Conservation (phyloP, 2,329 filamentous ascomycete genomes). For the Neonectria sp. region DNA sequence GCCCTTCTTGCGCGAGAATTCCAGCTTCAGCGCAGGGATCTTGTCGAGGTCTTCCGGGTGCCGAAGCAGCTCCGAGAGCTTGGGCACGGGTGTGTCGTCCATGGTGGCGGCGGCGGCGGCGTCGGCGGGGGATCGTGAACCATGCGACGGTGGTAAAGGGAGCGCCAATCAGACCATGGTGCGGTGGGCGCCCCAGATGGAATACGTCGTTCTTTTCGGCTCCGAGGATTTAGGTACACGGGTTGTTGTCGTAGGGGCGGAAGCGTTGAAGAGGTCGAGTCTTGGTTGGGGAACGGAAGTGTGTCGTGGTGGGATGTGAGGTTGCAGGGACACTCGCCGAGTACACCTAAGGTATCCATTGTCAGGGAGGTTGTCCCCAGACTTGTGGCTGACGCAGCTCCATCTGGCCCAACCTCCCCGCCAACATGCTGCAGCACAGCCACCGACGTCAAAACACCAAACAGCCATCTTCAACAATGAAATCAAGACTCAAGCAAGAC, state of each 20-base stretch:
- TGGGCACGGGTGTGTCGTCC: constrained; percentile 77
- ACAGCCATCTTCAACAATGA: constrained; percentile 6
- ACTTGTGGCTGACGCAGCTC: constrained; percentile 28
- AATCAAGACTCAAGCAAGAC: background rate
- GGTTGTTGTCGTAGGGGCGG: constrained; percentile 1
- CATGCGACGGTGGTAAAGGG: constrained; percentile 38
- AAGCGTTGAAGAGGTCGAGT: constrained; percentile 5
- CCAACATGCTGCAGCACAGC: constrained; percentile 21
- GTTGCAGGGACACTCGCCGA: constrained; percentile 38
- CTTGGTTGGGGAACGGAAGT: constrained; percentile 30
- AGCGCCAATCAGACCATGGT: constrained; percentile 49
- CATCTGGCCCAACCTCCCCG: constrained; percentile 17
- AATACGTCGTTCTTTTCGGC: constrained; percentile 1
- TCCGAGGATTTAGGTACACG: background rate
- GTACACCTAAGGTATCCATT: background rate
- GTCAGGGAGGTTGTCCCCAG: constrained; percentile 21
- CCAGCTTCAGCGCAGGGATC: constrained; percentile 88
- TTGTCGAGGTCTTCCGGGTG: constrained; percentile 98
- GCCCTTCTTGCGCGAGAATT: constrained; percentile 94
- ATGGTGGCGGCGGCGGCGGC: constrained; percentile 47
- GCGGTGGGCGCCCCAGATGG: constrained; percentile 17
- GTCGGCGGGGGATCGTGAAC: constrained; percentile 36
- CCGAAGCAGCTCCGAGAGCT: constrained; percentile 92
- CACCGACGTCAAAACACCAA: constrained; percentile 7
- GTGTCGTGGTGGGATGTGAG: constrained; percentile 24